Evolutionary conservation across 1,284 basidiomycete genomes (phyloP), one percentile per base, ranked within the genome.

Genomic region (Apiotrichum gamsii): DNA sequence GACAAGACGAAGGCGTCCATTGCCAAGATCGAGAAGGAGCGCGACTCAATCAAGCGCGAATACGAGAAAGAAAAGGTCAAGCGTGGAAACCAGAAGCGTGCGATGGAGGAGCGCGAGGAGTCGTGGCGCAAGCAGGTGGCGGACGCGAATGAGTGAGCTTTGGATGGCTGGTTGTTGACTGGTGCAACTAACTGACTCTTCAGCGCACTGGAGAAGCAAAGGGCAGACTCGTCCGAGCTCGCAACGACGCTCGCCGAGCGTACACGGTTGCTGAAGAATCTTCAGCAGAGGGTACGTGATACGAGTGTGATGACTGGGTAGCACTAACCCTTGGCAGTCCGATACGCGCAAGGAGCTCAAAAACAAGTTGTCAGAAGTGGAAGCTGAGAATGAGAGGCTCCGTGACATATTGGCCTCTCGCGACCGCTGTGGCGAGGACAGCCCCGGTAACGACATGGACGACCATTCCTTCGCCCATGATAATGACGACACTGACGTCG

Each of bases 331-430:
- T 28, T 15, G 4, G 5, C 46, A 64, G 64, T 46, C 48, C 14
- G 62, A 67, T 24, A 44, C 46, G 11, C 44, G 60, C 10, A 62
- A 57, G 44, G 53, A 32, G 24, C 52, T 64, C 14, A 25, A 60
- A 43, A 38, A 43, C 11, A 54, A 64, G 50, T 59, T 60, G 34
- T 50, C 49, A 3, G 25, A 28, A 8, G 56, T 67, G 36, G 42
- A 52, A 30, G 19, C 34, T 8, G 39, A 48, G 18, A 48, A 44
- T 14, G 20, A 39, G 21, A 8, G n/a, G 23, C 39, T 47, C 28
- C 19, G 16, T 15, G 28, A 43, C n/a, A n/a, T n/a, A n/a, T n/a
- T n/a, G n/a, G n/a, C n/a, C n/a, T n/a, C n/a, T n/a, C 20, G 39
- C 20, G 21, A 18, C 33, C 1, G 42, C 16, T 25, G 33, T 16